phyloP scores from a whole-genome alignment of 495 filamentous ascomycete genomes.

The Trichoderma orchidacearum region DNA sequence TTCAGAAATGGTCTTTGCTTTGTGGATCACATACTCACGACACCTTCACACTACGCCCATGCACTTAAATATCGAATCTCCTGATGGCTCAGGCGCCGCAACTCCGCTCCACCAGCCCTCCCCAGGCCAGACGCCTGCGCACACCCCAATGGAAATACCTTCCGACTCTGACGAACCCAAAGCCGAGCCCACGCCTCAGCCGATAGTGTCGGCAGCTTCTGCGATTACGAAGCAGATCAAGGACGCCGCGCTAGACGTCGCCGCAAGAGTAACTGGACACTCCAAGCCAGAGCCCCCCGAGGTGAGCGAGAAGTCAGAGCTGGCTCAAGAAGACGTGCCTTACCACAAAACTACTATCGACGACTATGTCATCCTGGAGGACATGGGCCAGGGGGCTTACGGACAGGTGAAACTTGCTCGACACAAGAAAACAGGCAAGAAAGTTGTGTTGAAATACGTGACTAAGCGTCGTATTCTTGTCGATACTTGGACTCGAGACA shows the following conservation, averaged over 20 bases:
- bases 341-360: conserved; percentile 62
- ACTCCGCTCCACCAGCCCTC: conserved; percentile 64
- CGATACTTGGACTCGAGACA: conserved; percentile 95
- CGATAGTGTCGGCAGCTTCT: conserved; percentile 29
- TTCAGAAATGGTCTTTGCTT: conserved; percentile 78
- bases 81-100: conserved; percentile 41
- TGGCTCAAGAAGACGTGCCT: conserved; percentile 10
- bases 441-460: conserved; percentile 93
- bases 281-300: conserved; percentile 8
- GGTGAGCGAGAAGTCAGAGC: conserved; percentile 19
- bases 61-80: conserved; percentile 41
- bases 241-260: conserved; percentile 43
- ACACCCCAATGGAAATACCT: conserved; percentile 35
- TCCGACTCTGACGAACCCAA: conserved; percentile 30
- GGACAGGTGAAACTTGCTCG: conserved; percentile 95
- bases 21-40: conserved; percentile 95
- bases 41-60: conserved; percentile 66
- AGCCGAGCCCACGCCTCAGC: conserved; percentile 11
- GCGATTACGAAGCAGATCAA: conserved; percentile 63
- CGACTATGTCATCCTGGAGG: conserved; percentile 87
- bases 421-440: conserved; percentile 67
- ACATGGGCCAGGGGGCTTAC: conserved; percentile 97
- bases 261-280: conserved; percentile 30
- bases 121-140: conserved; percentile 52
- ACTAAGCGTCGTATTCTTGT: conserved; percentile 95